phyloP scores from a whole-genome alignment of 108 stramenopile genomes.

The Nannochloropsis salina region DNA sequence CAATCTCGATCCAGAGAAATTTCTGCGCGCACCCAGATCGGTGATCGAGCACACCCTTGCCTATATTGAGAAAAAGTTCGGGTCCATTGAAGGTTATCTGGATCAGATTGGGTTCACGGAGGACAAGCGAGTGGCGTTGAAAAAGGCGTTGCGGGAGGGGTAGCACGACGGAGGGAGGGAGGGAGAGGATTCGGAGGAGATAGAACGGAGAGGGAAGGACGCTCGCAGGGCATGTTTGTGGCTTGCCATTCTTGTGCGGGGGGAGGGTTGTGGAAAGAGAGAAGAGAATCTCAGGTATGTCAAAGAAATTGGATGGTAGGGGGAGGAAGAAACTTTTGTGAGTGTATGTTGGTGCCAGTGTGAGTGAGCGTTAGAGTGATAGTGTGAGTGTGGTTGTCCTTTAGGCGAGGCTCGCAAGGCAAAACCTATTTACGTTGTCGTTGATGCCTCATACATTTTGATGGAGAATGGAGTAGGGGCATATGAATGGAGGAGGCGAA shows the following conservation, averaged over 20 bases:
- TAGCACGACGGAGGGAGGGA: not conserved
- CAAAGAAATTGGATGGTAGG: not conserved
- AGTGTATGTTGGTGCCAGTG: not conserved
- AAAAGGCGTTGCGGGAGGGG: slow-evolving; percentile 26
- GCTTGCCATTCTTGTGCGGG: no score
- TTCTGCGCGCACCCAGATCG: slow-evolving; percentile 40
- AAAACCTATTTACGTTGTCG: no score
- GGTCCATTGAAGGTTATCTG: slow-evolving; percentile 37
- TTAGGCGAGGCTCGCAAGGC: no score
- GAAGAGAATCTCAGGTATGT: not conserved
- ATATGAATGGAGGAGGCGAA: no score
- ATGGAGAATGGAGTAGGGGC: no score
- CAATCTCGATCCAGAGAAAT: slow-evolving; percentile 39
- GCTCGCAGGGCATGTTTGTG: no score
- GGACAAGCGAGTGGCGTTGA: slow-evolving; percentile 25
- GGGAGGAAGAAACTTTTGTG: not conserved
- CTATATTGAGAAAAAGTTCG: slow-evolving; percentile 29
- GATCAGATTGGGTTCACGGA: slow-evolving; percentile 47
- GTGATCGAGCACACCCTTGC: slow-evolving; percentile 44
- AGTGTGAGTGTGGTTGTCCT: not conserved
- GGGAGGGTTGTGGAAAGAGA: no score
- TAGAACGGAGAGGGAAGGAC: no score
- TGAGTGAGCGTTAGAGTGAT: not conserved
- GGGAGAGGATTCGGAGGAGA: not conserved
- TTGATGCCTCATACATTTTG: no score